A percentile compares a stretch with the other conserved stretches of the same genome.
Conservation (phyloP, 192 early-diverging fungal genomes). For the Coemansia sp. region DNA sequence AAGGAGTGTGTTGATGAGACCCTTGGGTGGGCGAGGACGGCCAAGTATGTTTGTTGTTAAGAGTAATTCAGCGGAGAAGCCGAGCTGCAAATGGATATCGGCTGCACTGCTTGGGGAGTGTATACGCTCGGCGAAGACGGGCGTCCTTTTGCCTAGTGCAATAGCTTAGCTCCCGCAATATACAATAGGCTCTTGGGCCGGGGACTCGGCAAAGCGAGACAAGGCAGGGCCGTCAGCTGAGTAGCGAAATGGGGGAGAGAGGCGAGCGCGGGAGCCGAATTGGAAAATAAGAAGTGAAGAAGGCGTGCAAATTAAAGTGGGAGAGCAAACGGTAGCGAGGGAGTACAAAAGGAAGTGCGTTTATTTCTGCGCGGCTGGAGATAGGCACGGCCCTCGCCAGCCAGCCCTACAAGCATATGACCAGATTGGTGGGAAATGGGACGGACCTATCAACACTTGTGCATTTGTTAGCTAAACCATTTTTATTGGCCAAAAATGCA, state of each 20-base stretch:
- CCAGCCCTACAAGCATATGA: no score
- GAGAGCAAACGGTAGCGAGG: no score
- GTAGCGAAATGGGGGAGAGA: background rate
- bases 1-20: background rate
- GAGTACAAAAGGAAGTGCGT: no score
- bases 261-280: background rate
- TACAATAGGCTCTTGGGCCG: background rate
- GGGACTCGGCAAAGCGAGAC: constrained; percentile 4
- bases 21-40: background rate
- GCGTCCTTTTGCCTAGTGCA: constrained; percentile 5
- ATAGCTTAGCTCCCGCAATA: background rate
- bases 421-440: no score
- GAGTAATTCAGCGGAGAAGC: background rate
- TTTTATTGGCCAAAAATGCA: no score
- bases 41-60: background rate
- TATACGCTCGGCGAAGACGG: background rate
- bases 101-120: background rate
- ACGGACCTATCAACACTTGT: no score
- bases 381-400: no score
- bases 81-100: background rate
- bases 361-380: no score
- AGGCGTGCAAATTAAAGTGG: no score
- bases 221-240: constrained; percentile 2
- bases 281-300: background rate
- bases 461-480: no score